phyloP scores from a whole-genome alignment of 345 rosid species.

The Euphorbia tirucalli region DNA sequence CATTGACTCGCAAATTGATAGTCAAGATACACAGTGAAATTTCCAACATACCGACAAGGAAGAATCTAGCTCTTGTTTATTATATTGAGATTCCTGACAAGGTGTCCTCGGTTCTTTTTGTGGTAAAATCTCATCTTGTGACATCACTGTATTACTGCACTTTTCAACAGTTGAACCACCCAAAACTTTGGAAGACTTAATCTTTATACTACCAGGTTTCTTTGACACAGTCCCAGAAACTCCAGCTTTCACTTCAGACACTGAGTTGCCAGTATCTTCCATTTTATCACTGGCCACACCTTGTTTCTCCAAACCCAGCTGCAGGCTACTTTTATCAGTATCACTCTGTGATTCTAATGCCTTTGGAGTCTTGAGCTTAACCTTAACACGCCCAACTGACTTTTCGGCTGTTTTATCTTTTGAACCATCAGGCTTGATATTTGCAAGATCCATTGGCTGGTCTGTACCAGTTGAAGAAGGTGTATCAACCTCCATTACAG shows the following conservation, averaged over 20 bases:
- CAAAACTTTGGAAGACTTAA: conserved; percentile 50
- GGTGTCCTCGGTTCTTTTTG: conserved; percentile 44
- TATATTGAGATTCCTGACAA: conserved; percentile 34
- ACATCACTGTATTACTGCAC: conserved; percentile 22
- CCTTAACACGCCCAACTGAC: conserved; percentile 65
- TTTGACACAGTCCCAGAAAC: conserved; percentile 45
- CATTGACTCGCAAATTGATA: neutral
- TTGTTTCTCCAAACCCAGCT: conserved; percentile 44
- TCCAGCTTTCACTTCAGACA: conserved; percentile 44
- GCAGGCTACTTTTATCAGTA: conserved; percentile 57
- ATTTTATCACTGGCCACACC: conserved; percentile 43
- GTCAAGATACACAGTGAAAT: neutral
- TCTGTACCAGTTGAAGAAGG: conserved; percentile 67
- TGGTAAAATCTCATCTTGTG: conserved; percentile 31
- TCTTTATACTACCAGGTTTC: conserved; percentile 79
- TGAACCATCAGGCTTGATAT: conserved; percentile 52
- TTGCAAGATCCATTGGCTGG: conserved; percentile 48
- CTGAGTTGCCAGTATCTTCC: conserved; percentile 56
- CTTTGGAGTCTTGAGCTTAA: conserved; percentile 72
- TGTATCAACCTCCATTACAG: conserved; percentile 62
- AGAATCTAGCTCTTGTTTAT: conserved; percentile 69
- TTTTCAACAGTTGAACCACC: conserved; percentile 44
- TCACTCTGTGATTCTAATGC: conserved; percentile 55
- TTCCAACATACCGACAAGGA: conserved; percentile 53
- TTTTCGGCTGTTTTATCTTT: conserved; percentile 44